These are phyloP conservation scores for Leishmania major DNA, from an alignment of 208 protist genomes.

Conservation along the genomic window DNA sequence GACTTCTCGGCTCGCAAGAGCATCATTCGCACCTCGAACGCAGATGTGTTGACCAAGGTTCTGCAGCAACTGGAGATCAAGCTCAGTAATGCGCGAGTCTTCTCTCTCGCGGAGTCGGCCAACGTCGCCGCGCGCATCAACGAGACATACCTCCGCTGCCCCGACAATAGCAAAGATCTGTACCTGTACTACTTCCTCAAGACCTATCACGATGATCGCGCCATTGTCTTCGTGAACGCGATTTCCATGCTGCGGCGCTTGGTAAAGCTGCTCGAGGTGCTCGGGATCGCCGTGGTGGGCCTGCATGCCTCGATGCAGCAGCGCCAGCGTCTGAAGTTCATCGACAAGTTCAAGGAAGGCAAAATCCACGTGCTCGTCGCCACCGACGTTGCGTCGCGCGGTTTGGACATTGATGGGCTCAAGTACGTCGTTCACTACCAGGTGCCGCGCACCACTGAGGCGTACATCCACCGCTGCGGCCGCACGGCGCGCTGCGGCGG, in stretches of 20 bases:
- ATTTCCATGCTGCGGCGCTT: slow-evolving; percentile 95
- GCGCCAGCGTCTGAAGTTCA: slow-evolving; percentile 96
- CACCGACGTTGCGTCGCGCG: slow-evolving; percentile 93
- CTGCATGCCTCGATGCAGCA: slow-evolving; percentile 98
- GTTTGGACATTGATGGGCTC: slow-evolving; percentile 96
- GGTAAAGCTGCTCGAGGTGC: slow-evolving; percentile 88
- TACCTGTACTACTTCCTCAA: slow-evolving; percentile 96
- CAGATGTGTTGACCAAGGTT: slow-evolving; percentile 73
- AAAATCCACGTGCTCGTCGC: slow-evolving; percentile 85
- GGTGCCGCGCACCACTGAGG: slow-evolving; percentile 93
- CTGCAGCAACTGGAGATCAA: slow-evolving; percentile 79
- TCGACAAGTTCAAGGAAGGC: slow-evolving; percentile 92
- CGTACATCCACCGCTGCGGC: slow-evolving; percentile 97
- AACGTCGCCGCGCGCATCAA: slow-evolving; percentile 82
- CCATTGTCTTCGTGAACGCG: slow-evolving; percentile 95
- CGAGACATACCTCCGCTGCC: slow-evolving; percentile 93
- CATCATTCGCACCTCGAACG: slow-evolving; percentile 81
- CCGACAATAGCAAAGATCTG: slow-evolving; percentile 94
- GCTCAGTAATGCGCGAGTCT: slow-evolving; percentile 71
- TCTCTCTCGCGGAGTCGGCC: slow-evolving; percentile 78
- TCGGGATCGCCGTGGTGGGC: slow-evolving; percentile 82
- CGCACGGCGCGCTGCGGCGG: slow-evolving; percentile 94
- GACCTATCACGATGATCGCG: slow-evolving; percentile 81
- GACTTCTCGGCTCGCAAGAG: slow-evolving; percentile 76
- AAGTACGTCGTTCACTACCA: slow-evolving; percentile 98